These are phyloP conservation scores for Rubia balearica DNA, from an alignment of 305 asterid genomes.

Conservation along the genomic window DNA sequence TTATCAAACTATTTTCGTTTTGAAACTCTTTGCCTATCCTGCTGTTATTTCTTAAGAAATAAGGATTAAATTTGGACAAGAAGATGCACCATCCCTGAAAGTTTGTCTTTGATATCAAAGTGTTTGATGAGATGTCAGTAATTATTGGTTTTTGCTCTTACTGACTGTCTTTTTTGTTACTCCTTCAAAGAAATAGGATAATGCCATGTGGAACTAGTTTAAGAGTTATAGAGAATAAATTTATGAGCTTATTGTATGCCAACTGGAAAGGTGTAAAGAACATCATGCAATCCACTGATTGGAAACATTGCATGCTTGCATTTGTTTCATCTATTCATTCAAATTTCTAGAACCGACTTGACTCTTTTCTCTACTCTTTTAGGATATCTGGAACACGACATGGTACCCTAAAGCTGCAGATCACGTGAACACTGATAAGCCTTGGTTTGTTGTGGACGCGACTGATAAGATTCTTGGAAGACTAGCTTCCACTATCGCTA, in stretches of 20 bases:
- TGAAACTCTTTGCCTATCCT: too few relatives aligned
- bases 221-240: not conserved
- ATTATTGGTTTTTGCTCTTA: too few relatives aligned
- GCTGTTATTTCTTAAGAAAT: too few relatives aligned
- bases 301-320: not conserved
- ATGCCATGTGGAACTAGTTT: too few relatives aligned
- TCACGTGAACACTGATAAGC: constrained; percentile 73
- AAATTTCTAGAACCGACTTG: constrained; percentile 7
- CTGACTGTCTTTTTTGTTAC: too few relatives aligned
- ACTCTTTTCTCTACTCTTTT: constrained; percentile 15
- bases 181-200: too few relatives aligned
- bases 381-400: constrained; percentile 91
- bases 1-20: too few relatives aligned
- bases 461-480: constrained; percentile 88
- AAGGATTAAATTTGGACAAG: too few relatives aligned
- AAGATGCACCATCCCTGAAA: too few relatives aligned
- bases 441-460: constrained; percentile 93
- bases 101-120: too few relatives aligned
- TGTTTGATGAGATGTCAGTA: too few relatives aligned
- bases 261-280: not conserved
- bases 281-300: not conserved
- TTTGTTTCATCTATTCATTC: constrained; percentile 5
- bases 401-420: constrained; percentile 95
- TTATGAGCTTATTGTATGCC: not conserved
- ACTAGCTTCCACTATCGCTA: constrained; percentile 85